Conservation (phyloP, 2,329 filamentous ascomycete species). For the Sclerotinia spermophila region DNA sequence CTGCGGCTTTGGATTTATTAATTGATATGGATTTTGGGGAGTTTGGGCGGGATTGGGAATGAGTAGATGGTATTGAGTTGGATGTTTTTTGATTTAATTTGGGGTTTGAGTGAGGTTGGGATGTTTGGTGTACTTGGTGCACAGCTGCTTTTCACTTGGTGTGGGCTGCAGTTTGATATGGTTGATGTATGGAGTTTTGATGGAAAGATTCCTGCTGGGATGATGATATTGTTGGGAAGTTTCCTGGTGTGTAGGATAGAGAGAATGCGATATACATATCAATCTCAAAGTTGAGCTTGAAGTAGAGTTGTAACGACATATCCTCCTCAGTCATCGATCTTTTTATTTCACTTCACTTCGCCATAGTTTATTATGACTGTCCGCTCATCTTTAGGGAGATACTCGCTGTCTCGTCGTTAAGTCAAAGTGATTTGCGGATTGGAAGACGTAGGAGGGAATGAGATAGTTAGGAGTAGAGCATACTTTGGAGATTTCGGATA, state of each 20-base stretch:
- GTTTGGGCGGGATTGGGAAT: fast-evolving
- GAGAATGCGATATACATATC: not conserved
- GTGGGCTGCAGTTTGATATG: not conserved
- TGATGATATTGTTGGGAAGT: not conserved
- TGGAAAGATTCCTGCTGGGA: not conserved
- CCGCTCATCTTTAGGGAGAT: not conserved
- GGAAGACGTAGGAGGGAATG: not conserved
- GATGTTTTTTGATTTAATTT: not conserved
- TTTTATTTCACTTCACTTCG: too few relatives aligned
- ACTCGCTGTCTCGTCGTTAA: not conserved
- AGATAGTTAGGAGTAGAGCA: not conserved
- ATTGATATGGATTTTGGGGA: not conserved
- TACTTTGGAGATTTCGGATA: not conserved
- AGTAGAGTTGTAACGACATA: not conserved
- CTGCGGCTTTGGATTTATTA: fast-evolving
- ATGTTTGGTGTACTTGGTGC: too few relatives aligned
- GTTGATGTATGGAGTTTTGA: not conserved
- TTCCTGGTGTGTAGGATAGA: not conserved
- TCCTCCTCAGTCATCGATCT: not conserved
- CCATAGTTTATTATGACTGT: not conserved
- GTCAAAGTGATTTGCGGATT: not conserved
- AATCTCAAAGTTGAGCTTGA: not conserved
- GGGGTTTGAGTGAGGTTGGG: not conserved
- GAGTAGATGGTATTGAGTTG: not conserved
- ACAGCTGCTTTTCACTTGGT: not conserved